Evolutionary conservation across 2,329 filamentous ascomycete genomes (phyloP).

Genomic region (Penicillium sclerotiorum): DNA sequence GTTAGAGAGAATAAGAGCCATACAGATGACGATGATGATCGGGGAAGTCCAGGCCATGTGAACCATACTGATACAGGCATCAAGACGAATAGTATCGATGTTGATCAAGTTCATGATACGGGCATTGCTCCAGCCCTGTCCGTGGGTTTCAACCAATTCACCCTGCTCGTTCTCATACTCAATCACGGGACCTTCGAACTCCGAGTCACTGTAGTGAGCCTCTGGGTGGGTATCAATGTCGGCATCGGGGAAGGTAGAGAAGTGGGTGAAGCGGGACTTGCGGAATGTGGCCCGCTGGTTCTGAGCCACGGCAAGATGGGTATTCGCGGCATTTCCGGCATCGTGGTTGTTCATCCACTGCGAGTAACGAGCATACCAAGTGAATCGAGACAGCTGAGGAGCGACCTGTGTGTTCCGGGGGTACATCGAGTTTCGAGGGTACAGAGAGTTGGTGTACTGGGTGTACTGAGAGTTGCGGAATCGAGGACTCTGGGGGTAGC

Average conservation of each 20-base stretch:
- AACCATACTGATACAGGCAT: background rate
- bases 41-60: conserved; percentile 1
- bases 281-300: background rate
- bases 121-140: conserved; percentile 1
- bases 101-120: background rate
- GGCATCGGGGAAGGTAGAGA: background rate
- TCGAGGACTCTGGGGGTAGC: too few species aligned
- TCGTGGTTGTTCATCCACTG: background rate
- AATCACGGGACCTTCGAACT: background rate
- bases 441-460: background rate
- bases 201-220: background rate
- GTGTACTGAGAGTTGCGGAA: too few species aligned
- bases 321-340: background rate
- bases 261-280: background rate
- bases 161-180: background rate
- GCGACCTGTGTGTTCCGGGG: background rate
- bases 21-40: background rate
- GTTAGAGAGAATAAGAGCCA: background rate
- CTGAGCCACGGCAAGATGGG: background rate
- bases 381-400: background rate
- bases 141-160: background rate
- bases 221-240: background rate
- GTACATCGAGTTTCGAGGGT: background rate
- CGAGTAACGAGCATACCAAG: background rate
- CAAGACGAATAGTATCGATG: conserved; percentile 1